These are phyloP conservation scores for Heritiera fomes DNA, from an alignment of 345 rosid genomes.

Conservation along the genomic window DNA sequence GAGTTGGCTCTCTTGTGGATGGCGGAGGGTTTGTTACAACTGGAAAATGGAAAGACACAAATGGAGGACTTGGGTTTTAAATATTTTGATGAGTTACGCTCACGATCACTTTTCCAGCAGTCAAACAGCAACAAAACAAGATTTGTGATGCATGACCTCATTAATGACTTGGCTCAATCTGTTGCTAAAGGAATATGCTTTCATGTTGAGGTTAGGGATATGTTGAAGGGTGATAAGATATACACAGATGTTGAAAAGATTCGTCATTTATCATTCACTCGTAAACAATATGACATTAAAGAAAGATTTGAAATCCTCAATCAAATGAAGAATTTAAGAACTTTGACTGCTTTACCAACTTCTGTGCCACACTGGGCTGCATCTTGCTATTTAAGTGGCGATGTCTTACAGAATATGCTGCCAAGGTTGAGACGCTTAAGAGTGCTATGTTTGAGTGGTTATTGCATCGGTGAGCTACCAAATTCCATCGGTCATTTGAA, in stretches of 20 bases:
- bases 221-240: not conserved
- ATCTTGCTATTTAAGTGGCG: constrained; percentile 8
- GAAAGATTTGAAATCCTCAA: constrained; percentile 14
- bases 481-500: constrained; percentile 24
- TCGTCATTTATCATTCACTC: constrained; percentile 27
- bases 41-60: not conserved
- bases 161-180: constrained; percentile 26
- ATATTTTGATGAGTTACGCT: not conserved
- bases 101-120: constrained; percentile 6
- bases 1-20: constrained; percentile 29
- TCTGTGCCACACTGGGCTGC: not conserved
- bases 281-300: constrained; percentile 1
- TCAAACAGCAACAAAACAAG: constrained; percentile 2
- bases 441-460: constrained; percentile 21
- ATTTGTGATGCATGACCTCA: constrained; percentile 25
- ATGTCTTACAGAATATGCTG: constrained; percentile 10
- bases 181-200: constrained; percentile 3
- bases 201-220: constrained; percentile 20
- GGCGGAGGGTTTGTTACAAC: constrained; percentile 33
- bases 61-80: constrained; percentile 7
- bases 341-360: constrained; percentile 15
- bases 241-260: no score
- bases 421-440: constrained; percentile 6
- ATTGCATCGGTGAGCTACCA: constrained; percentile 22
- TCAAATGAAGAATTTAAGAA: constrained; percentile 20